Base-by-base conservation (phyloP, 2,329 filamentous ascomycete species). In the Fusarium sacchari region DNA sequence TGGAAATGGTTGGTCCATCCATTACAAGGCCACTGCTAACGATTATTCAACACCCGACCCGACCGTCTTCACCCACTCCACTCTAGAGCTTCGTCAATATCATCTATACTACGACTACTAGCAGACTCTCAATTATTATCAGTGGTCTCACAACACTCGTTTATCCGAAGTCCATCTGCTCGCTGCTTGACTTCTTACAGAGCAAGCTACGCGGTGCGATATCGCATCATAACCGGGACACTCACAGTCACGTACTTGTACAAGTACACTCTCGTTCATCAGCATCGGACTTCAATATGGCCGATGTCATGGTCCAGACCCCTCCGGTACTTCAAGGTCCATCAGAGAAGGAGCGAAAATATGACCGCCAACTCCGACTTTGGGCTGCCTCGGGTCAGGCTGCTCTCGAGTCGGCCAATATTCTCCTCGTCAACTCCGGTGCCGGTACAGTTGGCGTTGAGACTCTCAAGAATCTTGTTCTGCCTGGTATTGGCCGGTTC, bases 361-460 rank as follows among this genome's bases (percentile, higher is more conserved):
- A 99, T 84, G 96, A 99, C 82, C 91, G 96, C 60, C 96, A 99
- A 83, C 90, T 99, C 44, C 92, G 97, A 60, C 86, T 99, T 20
- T 99, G 96, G 96, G 97, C 95, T 70, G 95, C 96, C 46, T 94
- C 90, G 57, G 96, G 96, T 24, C 96, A 99, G 81, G 89, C 92
- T 75, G 96, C 95, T 22, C 88, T 99, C 5, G 97, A 99, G 82
- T 91, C 94, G 64, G 94, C 96, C 28, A 93, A 97, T 76, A 92
- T 99, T n/a, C 89, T 98, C 18, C 88, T 99, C 10, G 86, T 99
- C 69, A 98, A 97, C 82, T 94, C 93, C 2, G 93, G 94, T 5
- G 84, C 92, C n/a, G 96, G 96, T 15, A 93, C 95, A 5, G 93
- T 95, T 39, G 96, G 95, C 20, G 88, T 97, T 18, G 96, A 99